Evolutionary conservation across 2,329 filamentous ascomycete species (phyloP), one percentile per base, ranked within the genome.

Genomic region (Colletotrichum simmondsii): DNA sequence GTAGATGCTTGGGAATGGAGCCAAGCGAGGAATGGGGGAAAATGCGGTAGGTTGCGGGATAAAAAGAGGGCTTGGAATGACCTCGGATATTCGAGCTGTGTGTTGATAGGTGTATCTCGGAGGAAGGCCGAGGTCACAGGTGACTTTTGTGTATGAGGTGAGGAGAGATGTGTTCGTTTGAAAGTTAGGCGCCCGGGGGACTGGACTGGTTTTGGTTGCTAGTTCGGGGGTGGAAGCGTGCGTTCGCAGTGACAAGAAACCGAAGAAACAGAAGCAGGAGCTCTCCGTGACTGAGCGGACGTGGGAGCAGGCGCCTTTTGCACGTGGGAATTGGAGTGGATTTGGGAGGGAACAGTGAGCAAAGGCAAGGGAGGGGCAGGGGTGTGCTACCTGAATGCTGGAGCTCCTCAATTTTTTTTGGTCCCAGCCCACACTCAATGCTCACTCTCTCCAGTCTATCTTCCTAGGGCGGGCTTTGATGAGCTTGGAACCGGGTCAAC

Each of bases 11-110:
- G 62, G 22, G 62, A 56, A 65, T 65, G 62, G 62, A 56, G 61
- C 61, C 49, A 59, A 32, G 57, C 30, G 58, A 62, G 59, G 60
- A 62, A 62, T 62, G 66, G 66, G 66, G 66, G 59, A 69, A 49
- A 61, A 52, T 35, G 59, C 58, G 49, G 66, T 26, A 63, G 66
- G 70, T 70, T 72, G 60, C 70, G 70, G 70, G 46, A 70, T 70
- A 53, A 72, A 70, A 72, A 49, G 19, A 42, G 19, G 35, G 70
- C 22, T 72, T 14, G 69, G 52, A 54, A 60, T 53, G 69, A 72
- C 65, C 72, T 74, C 72, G 72, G 72, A 74, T 72, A 72, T 62
- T 62, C 56, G 69, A 74, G 72, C 60, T 68, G 58, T 68, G 58
- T 26, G 42, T 65, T 70, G 69, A 57, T 49, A 52, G 35, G 19